These are phyloP conservation scores for Phytophthora capsici DNA, from an alignment of 352 stramenopile genomes.

Conservation along the genomic window DNA sequence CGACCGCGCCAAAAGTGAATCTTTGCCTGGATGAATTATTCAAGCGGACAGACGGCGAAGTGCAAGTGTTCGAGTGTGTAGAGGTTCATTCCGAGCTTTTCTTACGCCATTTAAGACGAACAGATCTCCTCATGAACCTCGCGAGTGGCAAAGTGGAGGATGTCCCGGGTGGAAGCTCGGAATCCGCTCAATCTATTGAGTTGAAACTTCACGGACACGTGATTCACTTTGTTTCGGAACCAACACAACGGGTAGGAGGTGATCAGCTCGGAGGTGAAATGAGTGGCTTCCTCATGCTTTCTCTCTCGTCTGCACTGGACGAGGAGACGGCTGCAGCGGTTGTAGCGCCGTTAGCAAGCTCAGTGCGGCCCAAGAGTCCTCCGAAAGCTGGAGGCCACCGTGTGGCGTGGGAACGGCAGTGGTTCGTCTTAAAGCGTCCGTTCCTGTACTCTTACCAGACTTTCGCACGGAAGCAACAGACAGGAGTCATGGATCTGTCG, in stretches of 20 bases:
- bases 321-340: constrained; percentile 51
- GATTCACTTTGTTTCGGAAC: constrained; percentile 67
- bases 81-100: constrained; percentile 51
- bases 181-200: neutral
- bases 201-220: constrained; percentile 19
- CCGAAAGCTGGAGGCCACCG: constrained; percentile 12
- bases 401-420: constrained; percentile 66
- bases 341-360: constrained; percentile 28
- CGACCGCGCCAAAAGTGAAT: constrained; percentile 40
- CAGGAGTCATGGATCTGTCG: constrained; percentile 77
- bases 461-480: constrained; percentile 69
- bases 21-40: constrained; percentile 45
- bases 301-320: constrained; percentile 51
- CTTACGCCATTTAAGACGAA: constrained; percentile 54
- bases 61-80: constrained; percentile 55
- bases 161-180: constrained; percentile 5
- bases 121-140: constrained; percentile 55
- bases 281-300: constrained; percentile 81
- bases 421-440: constrained; percentile 82
- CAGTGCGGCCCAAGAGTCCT: constrained; percentile 8
- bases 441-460: constrained; percentile 82
- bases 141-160: constrained; percentile 44
- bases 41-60: constrained; percentile 36
- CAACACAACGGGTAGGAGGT: constrained; percentile 45
- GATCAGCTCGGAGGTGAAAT: constrained; percentile 55